A percentile compares a stretch with the other conserved stretches of the same genome.
Evolutionary conservation across 805 yeast species (phyloP).

Genomic region (Saturnispora galanensis): DNA sequence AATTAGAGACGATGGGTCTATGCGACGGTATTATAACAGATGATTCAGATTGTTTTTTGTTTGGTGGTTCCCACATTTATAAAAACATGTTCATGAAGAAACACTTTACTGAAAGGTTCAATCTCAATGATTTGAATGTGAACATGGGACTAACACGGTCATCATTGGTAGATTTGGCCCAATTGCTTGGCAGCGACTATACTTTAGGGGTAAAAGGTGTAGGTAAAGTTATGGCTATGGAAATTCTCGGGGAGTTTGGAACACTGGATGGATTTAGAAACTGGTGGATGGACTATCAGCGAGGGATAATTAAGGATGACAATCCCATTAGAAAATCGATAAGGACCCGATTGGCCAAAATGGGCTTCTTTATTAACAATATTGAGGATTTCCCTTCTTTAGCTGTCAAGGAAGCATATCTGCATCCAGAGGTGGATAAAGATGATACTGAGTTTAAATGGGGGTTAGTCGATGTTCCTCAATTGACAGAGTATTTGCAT

Average conservation of each 20-base stretch:
- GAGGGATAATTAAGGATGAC: slow-evolving; percentile 32
- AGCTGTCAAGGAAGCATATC: slow-evolving; percentile 63
- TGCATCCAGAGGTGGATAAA: slow-evolving; percentile 72
- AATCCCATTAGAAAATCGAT: slow-evolving; percentile 47
- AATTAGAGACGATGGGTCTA: slow-evolving; percentile 50
- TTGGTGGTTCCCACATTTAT: slow-evolving; percentile 79
- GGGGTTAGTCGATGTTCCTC: slow-evolving; percentile 85
- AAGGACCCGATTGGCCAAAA: slow-evolving; percentile 41
- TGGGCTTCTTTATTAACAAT: slow-evolving; percentile 37
- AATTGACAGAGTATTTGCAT: slow-evolving; percentile 59
- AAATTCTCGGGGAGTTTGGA: slow-evolving; percentile 77
- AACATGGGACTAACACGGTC: slow-evolving; percentile 57
- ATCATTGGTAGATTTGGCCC: slow-evolving; percentile 70
- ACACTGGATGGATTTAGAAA: slow-evolving; percentile 30
- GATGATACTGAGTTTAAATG: slow-evolving; percentile 73
- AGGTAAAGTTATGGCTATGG: slow-evolving; percentile 91
- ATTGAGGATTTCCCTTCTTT: slow-evolving; percentile 56
- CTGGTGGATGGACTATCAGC: slow-evolving; percentile 51
- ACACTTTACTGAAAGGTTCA: slow-evolving; percentile 81
- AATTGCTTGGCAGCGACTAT: slow-evolving; percentile 86
- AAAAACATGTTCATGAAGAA: slow-evolving; percentile 92
- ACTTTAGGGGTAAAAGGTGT: slow-evolving; percentile 88
- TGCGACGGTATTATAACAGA: slow-evolving; percentile 96
- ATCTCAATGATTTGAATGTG: slow-evolving; percentile 43
- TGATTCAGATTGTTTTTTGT: slow-evolving; percentile 92